A percentile compares a stretch with the other conserved stretches of the same genome.
Conservation (phyloP, 2,329 filamentous ascomycete species). For the Sarocladium brachiariae region DNA sequence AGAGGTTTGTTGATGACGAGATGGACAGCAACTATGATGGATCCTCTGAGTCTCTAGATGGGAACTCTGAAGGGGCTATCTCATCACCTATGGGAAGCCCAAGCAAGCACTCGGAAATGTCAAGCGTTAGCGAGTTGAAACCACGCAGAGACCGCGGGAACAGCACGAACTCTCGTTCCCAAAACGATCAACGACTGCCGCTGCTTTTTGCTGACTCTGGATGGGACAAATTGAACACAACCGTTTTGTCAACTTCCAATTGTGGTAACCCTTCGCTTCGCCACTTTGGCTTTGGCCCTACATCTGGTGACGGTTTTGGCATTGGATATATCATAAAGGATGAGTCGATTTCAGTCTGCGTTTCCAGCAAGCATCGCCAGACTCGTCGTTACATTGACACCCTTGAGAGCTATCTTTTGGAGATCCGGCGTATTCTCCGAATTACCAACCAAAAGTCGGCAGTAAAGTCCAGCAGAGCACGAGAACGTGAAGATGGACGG, state of each 20-base stretch:
- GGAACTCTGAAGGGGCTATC: constrained; percentile 37
- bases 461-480: constrained; percentile 38
- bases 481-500: constrained; percentile 41
- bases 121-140: constrained; percentile 24
- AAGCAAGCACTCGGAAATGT: constrained; percentile 40
- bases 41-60: constrained; percentile 54
- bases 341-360: constrained; percentile 75
- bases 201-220: constrained; percentile 79
- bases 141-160: constrained; percentile 43
- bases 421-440: constrained; percentile 77
- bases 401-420: constrained; percentile 81
- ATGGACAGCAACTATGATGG: constrained; percentile 50
- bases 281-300: constrained; percentile 95
- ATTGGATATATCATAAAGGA: constrained; percentile 98
- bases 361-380: constrained; percentile 87
- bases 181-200: constrained; percentile 53
- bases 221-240: constrained; percentile 94
- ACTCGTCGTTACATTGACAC: constrained; percentile 86
- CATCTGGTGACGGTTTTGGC: constrained; percentile 87
- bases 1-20: constrained; percentile 70
- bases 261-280: constrained; percentile 92
- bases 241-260: constrained; percentile 94
- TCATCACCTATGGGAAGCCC: constrained; percentile 46
- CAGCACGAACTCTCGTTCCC: constrained; percentile 45
- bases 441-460: constrained; percentile 48